Base-by-base conservation (phyloP, 2,329 filamentous ascomycete genomes). In the Aureobasidium sp. region DNA sequence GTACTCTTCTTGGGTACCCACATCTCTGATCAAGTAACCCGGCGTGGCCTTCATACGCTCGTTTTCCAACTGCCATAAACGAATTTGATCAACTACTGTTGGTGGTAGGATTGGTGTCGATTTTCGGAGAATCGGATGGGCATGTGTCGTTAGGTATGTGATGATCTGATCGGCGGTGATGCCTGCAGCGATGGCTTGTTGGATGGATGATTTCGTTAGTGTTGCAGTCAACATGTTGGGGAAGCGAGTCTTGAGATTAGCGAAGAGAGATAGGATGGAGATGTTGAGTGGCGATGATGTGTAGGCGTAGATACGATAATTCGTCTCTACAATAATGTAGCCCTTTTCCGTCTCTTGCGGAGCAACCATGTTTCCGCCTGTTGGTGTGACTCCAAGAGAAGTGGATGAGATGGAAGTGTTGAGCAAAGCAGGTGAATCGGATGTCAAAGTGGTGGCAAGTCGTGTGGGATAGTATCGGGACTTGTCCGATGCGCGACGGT, bases 121-220 rank as follows among this genome's bases (percentile, higher is more conserved):
- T 65, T 88, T 87, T 68, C 88, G 87, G 84, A 99, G 91, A 74
- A 97, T 90, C 48, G 95, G 91, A 76, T 99, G 94, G 0, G 94
- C 94, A 76, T 99, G 93, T 4, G 90, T 88, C 8, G 88, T 86
- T 1, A 99, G 85, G 76, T 97, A 99, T 20, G 88, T 87, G 69
- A 99, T 93, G 73, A 99, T 96, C 73, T 99, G 94, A 69, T 96
- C 88, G 17, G 91, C 87, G 0, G 92, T 97, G 77, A 99, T 99
- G 70, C 94, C 94, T 71, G 88, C 88, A 64, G 86, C 82, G 66
- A 97, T 92, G 65, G 95, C 95, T 63, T 87, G 84, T 61, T 91
- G 89, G 69, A 97, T 89, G 15, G 91, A 96, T 59, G 89, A 83
- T 65, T 95, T 91, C 13, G 91, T 95, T 44, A 99, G 81, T 67